Evolutionary conservation across 169 alveolate genomes (phyloP), one percentile per base, ranked within the genome.

Genomic region (Eimeria praecox): DNA sequence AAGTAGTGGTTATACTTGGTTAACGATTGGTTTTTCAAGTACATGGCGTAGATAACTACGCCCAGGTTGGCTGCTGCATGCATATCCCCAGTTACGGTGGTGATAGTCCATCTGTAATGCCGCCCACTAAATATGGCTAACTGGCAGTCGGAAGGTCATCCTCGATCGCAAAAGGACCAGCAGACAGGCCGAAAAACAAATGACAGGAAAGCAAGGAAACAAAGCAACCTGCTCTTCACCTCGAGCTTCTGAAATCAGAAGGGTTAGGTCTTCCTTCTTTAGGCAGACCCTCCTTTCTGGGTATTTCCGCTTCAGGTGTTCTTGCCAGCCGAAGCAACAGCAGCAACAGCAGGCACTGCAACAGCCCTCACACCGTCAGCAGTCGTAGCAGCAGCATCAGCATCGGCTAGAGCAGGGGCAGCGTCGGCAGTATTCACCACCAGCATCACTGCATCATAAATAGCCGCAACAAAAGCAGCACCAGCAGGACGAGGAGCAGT

Each of bases 381-480:
- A 18, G 90, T n/a, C 42, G 78, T n/a, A 35, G 78, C 56, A 33
- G 56, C 78, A 85, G 59, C 92, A 22, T 24, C 35, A 0, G 18
- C 59, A 18, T 5, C 14, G 20, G 80, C 54, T 20, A 24, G 62
- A 49, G 49, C 90, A 77, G 46, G 62, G 42, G 59, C 40, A 77
- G 35, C 80, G 14, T 0, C 54, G 9, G 54, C 52, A 38, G 12
- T 30, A 22, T 18, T 35, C 56, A 38, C 56, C 27, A 73, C 16
- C 54, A 73, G 85, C 46, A 73, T 0, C 20, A 73, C 35, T 54
- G 16, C 49, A 73, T 35, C 85, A 5, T 5, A 52, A 73, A 14
- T 10, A n/a, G 54, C 49, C 46, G 85, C 85, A 73, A 40, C 30
- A 33, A 35, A 16, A 71, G 52, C 83, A 71, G 83, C 82, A 71